Evolutionary conservation across 2,329 filamentous ascomycete genomes (phyloP), one percentile per base, ranked within the genome.

Genomic region (Emydomyces testavorans): DNA sequence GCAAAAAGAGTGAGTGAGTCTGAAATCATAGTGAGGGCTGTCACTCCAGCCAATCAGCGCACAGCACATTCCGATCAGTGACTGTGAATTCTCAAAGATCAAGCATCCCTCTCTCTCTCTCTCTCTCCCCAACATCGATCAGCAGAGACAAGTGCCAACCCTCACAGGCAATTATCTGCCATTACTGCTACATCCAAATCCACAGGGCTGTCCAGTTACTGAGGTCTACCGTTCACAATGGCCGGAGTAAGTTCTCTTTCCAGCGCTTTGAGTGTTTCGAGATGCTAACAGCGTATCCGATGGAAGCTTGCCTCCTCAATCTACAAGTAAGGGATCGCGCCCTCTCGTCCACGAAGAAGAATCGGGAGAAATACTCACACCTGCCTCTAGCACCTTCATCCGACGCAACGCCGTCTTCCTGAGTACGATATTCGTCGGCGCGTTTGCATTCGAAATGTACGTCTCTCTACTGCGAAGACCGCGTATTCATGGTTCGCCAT

Each of bases 371-470:
- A 31, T 31, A 40, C 51, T 52, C 39, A 54, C 48, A n/a, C 16
- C 56, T 16, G 56, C 54, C 53, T 63, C 13, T 70, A 96, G 92
- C 75, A 70, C 79, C 63, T 62, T 96, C 58, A 82, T 96, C 76
- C 82, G 83, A 69, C 82, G 78, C 66, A 98, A 98, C 76, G 83
- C 77, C 61, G 75, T 83, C 66, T 94, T 94, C 79, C 75, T 98
- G 61, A 82, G 79, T 57, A 77, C 80, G 56, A 85, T 98, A 65
- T 98, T 98, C 67, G 78, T 74, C 58, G 77, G 80, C 57, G 90
- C 89, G 57, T 98, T 98, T 65, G 85, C 77, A 55, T 88, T 94
- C 65, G 87, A 96, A 75, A 77, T 98, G 92, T 98, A 79, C 65
- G 85, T 50, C 23, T 16, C n/a, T 39, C 35, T 13, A 13, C 21